Conservation (phyloP, 2,329 filamentous ascomycete genomes). For the Aureobasidium lini region DNA sequence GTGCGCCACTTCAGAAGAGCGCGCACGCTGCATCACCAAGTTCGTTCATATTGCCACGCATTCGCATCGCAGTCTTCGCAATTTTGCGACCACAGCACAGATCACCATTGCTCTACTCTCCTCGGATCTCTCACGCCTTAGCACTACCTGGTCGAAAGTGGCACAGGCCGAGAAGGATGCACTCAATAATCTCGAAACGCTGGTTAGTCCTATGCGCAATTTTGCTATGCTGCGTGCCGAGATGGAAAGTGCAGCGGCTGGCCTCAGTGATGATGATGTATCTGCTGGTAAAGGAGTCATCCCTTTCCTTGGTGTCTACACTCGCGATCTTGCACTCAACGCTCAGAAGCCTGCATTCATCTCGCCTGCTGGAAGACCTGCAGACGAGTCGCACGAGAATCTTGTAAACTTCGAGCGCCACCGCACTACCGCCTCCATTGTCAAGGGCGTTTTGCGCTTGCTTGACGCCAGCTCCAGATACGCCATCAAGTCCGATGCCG, state of each 20-base stretch:
- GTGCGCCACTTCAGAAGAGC: constrained; percentile 63
- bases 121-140: constrained; percentile 58
- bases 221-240: constrained; percentile 69
- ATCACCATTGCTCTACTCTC: constrained; percentile 70
- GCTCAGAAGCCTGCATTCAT: constrained; percentile 71
- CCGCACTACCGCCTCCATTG: constrained; percentile 64
- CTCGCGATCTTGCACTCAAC: constrained; percentile 76
- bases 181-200: constrained; percentile 59
- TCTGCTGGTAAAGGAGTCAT: constrained; percentile 61
- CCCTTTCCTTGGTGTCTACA: constrained; percentile 74
- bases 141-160: constrained; percentile 64
- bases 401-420: constrained; percentile 80
- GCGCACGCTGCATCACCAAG: constrained; percentile 70
- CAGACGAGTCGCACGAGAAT: constrained; percentile 44
- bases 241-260: constrained; percentile 56
- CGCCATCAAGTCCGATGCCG: constrained; percentile 64
- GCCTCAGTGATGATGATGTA: constrained; percentile 3
- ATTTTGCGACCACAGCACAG: constrained; percentile 79
- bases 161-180: constrained; percentile 57
- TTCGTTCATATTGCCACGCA: constrained; percentile 74
- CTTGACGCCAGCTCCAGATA: constrained; percentile 72
- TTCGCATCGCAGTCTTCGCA: constrained; percentile 61
- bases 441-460: constrained; percentile 72
- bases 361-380: constrained; percentile 25
- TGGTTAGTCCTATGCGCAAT: constrained; percentile 71